Base-by-base conservation (phyloP, 2,329 filamentous ascomycete species). In the Sordariomycetes sp. region DNA sequence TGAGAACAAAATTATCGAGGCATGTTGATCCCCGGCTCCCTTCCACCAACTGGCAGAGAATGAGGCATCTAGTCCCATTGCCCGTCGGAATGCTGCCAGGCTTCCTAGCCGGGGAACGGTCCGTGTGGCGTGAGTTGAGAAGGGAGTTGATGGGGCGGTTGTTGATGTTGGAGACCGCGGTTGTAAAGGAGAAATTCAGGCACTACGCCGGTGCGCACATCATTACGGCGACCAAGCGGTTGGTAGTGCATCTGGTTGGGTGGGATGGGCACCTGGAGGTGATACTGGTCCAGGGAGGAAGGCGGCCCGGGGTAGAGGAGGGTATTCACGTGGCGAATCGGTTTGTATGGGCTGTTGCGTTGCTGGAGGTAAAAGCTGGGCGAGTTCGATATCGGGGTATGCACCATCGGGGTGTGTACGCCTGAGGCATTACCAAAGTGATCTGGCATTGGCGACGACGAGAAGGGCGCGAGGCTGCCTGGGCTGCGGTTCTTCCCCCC, bases 291-390 rank as follows among this genome's bases (percentile, higher is more conserved):
- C 42, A 93, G 72, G 7, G 86, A 86, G 8, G 78, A 71, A 17
- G 85, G 83, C 1, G 87, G 84, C 6, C 87, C 86, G 21, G 88
- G 88, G 38, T 92, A 86, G 20, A 95, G 68, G n/a, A 96, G 72
- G 1, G 86, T 94, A 46, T 92, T 87, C 39, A 95, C 86, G 40
- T 86, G 75, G 34, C 88, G 82, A 25, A 95, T 82, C 2, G 90
- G 90, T 42, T 86, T 84, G 59, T 96, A 96, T 4, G 92, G 92
- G 36, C 90, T 96, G 42, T 84, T 80, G 37, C 92, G 76, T 53
- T 94, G 86, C 49, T 85, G 82, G 24, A 95, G 68, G 58, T 93
- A 93, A 49, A 86, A 76, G 9, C 84, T 88, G 1, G 90, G 90
- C 21, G 92, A 96, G 42, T 92, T 73, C 21, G 84, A 81, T 29